phyloP scores from a whole-genome alignment of 768 basidiomycete genomes.

The Amanita rubescens region DNA sequence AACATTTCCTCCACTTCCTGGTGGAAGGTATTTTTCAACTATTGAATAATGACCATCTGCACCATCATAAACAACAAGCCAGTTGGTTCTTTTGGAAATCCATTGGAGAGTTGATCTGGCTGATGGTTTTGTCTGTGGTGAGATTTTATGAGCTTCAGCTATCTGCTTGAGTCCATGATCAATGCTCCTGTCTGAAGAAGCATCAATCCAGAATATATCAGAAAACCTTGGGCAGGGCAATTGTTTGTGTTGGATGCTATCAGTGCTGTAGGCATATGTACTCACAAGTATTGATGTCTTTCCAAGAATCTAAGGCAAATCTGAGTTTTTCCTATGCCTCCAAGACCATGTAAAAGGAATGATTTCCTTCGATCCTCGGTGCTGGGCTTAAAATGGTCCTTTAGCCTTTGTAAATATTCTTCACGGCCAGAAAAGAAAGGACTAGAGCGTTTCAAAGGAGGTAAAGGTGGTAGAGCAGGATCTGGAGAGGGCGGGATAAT shows the following conservation, averaged over 20 bases:
- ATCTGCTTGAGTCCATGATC: not conserved
- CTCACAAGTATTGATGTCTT: not conserved
- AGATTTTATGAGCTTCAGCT: slow-evolving; percentile 4
- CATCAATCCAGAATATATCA: slow-evolving; percentile 18
- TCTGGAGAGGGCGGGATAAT: not conserved
- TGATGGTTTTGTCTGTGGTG: not conserved
- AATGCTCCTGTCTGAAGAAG: slow-evolving; percentile 9
- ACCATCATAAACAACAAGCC: slow-evolving; percentile 1
- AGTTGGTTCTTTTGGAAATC: not conserved
- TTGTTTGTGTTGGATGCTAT: not conserved
- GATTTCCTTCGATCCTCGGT: not conserved
- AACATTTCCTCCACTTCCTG: not conserved
- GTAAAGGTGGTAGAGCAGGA: not conserved
- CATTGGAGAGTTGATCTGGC: slow-evolving; percentile 1
- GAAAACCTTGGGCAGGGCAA: slow-evolving; percentile 6
- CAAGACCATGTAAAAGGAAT: slow-evolving; percentile 14
- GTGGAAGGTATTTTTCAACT: not conserved
- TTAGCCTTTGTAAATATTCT: slow-evolving; percentile 7
- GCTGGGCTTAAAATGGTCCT: slow-evolving; percentile 6
- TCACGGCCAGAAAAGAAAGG: slow-evolving; percentile 6
- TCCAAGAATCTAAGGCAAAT: slow-evolving; percentile 6
- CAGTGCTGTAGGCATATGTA: not conserved
- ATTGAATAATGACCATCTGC: not conserved
- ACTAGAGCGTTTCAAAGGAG: not conserved
- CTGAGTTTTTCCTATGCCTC: slow-evolving; percentile 11